Base-by-base conservation (phyloP, 768 basidiomycete genomes). In the Suillus discolor region DNA sequence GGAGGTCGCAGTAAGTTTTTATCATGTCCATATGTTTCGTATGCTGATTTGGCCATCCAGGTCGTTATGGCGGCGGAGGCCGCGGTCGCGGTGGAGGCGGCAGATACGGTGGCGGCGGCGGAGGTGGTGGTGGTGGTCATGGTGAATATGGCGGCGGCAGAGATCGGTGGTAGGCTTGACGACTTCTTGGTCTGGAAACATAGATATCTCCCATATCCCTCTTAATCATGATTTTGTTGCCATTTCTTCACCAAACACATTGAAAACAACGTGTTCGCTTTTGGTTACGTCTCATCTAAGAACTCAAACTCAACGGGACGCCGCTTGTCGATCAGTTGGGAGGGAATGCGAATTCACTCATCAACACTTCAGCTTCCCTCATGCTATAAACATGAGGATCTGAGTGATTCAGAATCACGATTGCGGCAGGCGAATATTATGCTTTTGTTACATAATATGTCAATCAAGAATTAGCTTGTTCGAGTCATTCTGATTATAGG, bases 1-100 rank as follows among this genome's bases (percentile, higher is more conserved):
- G 90, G 88, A 61, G 87, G 89, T 66, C 83, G 91, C 77, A 85
- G 90, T 91, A 68, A 57, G 87, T 79, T 13, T 2, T 49, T 62
- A 7, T 23, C 23, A 36, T 61, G 65, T 38, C 39, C 23, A 31
- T 67, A 45, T 38, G 47, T 41, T 20, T 47, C 51, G 6, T 41
- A 25, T 57, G 62, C 61, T 62, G 53, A 74, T 57, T 44, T 45
- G 23, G 13, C 28, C 49, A 15, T 68, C 0, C 65, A 93, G 90
- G 83, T 69, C 90, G 92, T 34, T 92, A 87, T 71, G 80, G 82
- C 39, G 74, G 76, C 16, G 79, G 79, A 54, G 81, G 85, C 61
- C 81, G 85, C 15, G 79, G 83, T 41, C 77, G 81, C n/a, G 75
- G 82, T 34, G 77, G 77, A 31, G 73, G 81, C 28, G 77, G 82